Evolutionary conservation across 768 basidiomycete species (phyloP).

Genomic region (Kwoniella heveanensis): DNA sequence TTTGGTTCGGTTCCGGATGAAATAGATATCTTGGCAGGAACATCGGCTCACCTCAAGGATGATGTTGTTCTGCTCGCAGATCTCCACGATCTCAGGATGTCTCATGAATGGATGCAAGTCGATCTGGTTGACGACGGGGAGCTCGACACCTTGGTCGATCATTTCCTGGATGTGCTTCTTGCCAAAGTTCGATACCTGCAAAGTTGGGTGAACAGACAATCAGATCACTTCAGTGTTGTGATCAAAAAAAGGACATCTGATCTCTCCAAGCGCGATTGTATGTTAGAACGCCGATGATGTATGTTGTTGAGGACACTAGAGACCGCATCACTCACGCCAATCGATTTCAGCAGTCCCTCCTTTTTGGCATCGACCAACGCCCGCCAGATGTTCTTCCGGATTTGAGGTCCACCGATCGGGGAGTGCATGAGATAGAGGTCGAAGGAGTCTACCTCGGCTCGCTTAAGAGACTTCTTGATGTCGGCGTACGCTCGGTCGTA

Average conservation of each 20-base stretch:
- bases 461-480: conserved; percentile 63
- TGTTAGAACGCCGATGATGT: no score
- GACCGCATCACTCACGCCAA: conserved; percentile 75
- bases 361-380: conserved; percentile 69
- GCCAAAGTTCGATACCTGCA: conserved; percentile 57
- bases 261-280: no score
- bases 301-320: neutral
- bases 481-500: conserved; percentile 60
- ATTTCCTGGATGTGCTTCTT: conserved; percentile 66
- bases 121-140: conserved; percentile 67
- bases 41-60: conserved; percentile 67
- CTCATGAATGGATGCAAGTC: conserved; percentile 72
- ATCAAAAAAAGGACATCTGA: no score
- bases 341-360: conserved; percentile 64
- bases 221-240: no score
- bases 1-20: no score
- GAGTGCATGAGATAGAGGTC: conserved; percentile 74
- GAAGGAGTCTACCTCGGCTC: conserved; percentile 64
- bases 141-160: conserved; percentile 59
- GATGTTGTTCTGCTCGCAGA: conserved; percentile 65
- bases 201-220: no score
- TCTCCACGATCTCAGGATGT: conserved; percentile 65
- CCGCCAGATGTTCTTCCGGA: conserved; percentile 67
- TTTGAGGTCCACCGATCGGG: conserved; percentile 65
- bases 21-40: no score